Base-by-base conservation (phyloP, 495 filamentous ascomycete species). In the Penicillium bialowiezense region DNA sequence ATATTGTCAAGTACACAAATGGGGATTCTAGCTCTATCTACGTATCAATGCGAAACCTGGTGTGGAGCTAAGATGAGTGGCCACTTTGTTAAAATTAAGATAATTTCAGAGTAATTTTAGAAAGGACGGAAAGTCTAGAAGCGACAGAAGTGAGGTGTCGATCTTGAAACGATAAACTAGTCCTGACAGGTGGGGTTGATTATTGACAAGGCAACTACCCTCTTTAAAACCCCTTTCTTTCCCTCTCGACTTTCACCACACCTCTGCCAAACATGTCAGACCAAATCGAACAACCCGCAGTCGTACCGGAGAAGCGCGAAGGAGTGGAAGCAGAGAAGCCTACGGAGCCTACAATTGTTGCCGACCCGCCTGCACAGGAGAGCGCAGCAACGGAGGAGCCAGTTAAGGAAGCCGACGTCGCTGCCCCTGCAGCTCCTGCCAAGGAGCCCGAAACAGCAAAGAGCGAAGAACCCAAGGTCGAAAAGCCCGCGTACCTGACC, bases 401-500 rank as follows among this genome's bases (percentile, higher is more conserved):
- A 31, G 40, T 42, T 29, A 49, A 57, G 29, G 38, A 57, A 29
- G 34, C 48, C n/a, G 17, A 44, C 18, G 48, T 52, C 15, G 29
- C 50, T 4, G 6, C 49, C 17, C 40, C 42, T 35, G 23, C 23
- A 26, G 23, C 23, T 26, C 46, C 53, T 12, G 23, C 33, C 36
- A 18, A 34, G 13, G 51, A 50, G 23, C 17, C 57, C 14, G 50
- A 60, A 37, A 50, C 18, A 38, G 18, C 53, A 44, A 45, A 54
- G 47, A 46, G 57, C 8, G 58, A 64, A 29, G 52, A 71, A 32
- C 55, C 59, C 32, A 47, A 58, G 43, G 50, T 56, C 10, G 58
- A 64, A 20, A 59, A 67, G 46, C 67, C 68, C 12, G 61, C 56
- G 12, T 76, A 74, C 34, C 53, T 76, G 38, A 62, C 58, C 34